phyloP scores from a whole-genome alignment of 2,329 filamentous ascomycete species.

The Trichoderma atroviride region DNA sequence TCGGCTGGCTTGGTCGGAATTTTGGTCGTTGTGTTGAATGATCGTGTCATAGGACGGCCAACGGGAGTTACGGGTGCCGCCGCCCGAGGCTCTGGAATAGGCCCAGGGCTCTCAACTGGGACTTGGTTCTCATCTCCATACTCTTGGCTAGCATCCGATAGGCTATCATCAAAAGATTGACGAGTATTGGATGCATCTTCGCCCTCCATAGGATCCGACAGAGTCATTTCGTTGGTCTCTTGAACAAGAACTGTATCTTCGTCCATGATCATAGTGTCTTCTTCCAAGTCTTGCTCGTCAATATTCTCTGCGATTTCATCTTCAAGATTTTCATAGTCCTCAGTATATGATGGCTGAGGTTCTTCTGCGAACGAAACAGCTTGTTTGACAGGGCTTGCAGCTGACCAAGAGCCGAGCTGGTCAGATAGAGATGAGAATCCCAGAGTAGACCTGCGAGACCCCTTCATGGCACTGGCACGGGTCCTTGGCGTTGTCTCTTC shows the following conservation, averaged over 20 bases:
- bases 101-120: slow-evolving; percentile 55
- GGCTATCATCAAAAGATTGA: slow-evolving; percentile 48
- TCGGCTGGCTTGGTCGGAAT: slow-evolving; percentile 73
- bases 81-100: slow-evolving; percentile 28
- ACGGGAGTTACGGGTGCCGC: slow-evolving; percentile 59
- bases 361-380: background rate
- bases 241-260: slow-evolving; percentile 61
- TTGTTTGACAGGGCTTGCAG: slow-evolving; percentile 52
- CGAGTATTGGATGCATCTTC: slow-evolving; percentile 41
- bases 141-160: slow-evolving; percentile 65
- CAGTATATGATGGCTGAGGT: background rate
- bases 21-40: slow-evolving; percentile 73
- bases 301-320: slow-evolving; percentile 28
- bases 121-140: slow-evolving; percentile 68
- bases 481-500: slow-evolving; percentile 33
- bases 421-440: slow-evolving; percentile 67
- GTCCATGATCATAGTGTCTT: slow-evolving; percentile 52
- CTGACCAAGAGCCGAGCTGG: slow-evolving; percentile 64
- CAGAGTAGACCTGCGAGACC: slow-evolving; percentile 39
- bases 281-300: slow-evolving; percentile 45
- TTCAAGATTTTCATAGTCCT: background rate
- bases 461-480: slow-evolving; percentile 25
- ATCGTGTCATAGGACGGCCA: slow-evolving; percentile 49
- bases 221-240: slow-evolving; percentile 63
- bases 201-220: slow-evolving; percentile 50